Evolutionary conservation across 1,139 yeast species (phyloP).

Genomic region (Candida buenavistaensis): DNA sequence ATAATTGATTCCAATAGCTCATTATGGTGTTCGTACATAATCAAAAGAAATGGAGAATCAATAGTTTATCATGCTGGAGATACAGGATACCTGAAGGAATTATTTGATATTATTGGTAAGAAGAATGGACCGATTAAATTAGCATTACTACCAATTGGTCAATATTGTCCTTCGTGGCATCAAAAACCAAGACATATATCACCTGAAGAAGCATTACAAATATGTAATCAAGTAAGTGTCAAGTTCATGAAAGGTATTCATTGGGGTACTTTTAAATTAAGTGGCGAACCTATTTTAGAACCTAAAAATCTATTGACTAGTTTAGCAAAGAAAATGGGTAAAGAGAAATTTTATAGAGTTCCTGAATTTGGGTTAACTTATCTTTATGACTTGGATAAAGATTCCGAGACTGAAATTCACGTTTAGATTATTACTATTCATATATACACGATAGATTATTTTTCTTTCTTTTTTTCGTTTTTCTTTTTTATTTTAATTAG

Average conservation of each 20-base stretch:
- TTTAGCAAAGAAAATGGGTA: conserved; percentile 22
- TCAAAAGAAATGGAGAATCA: conserved; percentile 66
- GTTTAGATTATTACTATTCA: conserved; percentile 7
- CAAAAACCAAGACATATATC: conserved; percentile 85
- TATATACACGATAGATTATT: conserved; percentile 4
- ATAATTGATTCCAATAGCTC: conserved; percentile 76
- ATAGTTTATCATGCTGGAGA: conserved; percentile 91
- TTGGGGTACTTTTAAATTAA: conserved; percentile 92
- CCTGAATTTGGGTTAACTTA: conserved; percentile 49
- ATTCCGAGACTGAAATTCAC: conserved; percentile 15
- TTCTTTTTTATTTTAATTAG: too few relatives aligned
- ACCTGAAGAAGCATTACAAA: conserved; percentile 72
- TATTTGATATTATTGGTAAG: conserved; percentile 64
- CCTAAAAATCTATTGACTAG: conserved; percentile 53
- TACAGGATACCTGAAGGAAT: conserved; percentile 78
- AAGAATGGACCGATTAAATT: conserved; percentile 64
- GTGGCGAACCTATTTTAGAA: conserved; percentile 85
- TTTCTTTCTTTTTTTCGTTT: too few relatives aligned
- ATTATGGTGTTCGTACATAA: conserved; percentile 84
- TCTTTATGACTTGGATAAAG: conserved; percentile 27
- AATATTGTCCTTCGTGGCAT: conserved; percentile 94
- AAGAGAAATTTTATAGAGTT: conserved; percentile 23
- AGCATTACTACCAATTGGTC: conserved; percentile 89
- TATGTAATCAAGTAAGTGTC: conserved; percentile 64
- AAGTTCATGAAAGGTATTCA: conserved; percentile 80